Evolutionary conservation across 2,329 filamentous ascomycete species (phyloP), one percentile per base, ranked within the genome.

Genomic region (Ceratocystis ficicola): DNA sequence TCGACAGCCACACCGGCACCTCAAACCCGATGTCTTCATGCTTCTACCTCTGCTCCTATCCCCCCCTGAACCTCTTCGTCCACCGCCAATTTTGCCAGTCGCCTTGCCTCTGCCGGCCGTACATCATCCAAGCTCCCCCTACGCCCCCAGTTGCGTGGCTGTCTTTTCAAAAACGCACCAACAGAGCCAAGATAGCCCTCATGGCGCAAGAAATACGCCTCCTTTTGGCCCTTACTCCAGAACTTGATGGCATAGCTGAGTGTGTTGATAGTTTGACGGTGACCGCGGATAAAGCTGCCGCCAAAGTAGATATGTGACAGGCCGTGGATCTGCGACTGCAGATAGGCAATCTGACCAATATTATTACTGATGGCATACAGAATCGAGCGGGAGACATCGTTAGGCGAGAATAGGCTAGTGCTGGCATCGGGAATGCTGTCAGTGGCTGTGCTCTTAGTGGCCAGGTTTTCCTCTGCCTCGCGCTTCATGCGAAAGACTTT

Each of bases 341-440:
- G 80, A 75, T 94, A 96, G 55, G 94, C 91, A 71, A 99, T 95
- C 77, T 99, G 94, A 17, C 94, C 94, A 69, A 97, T 96, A 76
- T 97, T 97, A 79, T 97, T 97, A 74, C 88, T 93, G 70, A 97
- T 90, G 28, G 94, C 94, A 76, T 96, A 99, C 0, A 99, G 83
- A 20, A 99, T 81, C 60, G 90, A 96, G 41, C 93, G 82, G 28
- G 90, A 94, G 69, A 99, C 90, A 75, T 99, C 94, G 73, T 91
- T 86, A 44, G 85, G 81, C 20, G 83, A 85, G 76, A 96, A 97
- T 67, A 82, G 80, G 2, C 77, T 73, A 20, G 74, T 70, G 64
- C 69, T 74, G 46, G 76, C 48, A 68, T 82, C 80, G 69, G 83
- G 84, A 36, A 82, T 83, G 71, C 96, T 92, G 5, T 89, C 91